These are phyloP conservation scores for Cladosporium sp. DNA, from an alignment of 2,329 filamentous ascomycete species.

Conservation along the genomic window DNA sequence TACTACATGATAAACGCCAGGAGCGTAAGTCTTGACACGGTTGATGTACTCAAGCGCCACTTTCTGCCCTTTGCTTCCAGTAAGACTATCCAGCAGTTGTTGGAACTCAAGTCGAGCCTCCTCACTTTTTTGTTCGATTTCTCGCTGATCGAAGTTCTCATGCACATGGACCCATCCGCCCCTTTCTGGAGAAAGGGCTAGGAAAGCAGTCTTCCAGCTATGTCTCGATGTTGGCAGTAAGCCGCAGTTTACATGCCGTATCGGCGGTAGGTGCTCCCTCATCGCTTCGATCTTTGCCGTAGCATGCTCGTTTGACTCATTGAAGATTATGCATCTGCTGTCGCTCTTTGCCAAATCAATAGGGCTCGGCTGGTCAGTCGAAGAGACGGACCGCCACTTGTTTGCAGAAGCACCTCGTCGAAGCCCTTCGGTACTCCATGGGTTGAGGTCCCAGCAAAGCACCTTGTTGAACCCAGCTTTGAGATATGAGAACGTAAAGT, in stretches of 20 bases:
- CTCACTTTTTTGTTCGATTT: slow-evolving; percentile 40
- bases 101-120: slow-evolving; percentile 34
- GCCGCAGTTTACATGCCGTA: slow-evolving; percentile 55
- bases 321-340: slow-evolving; percentile 34
- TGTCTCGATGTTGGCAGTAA: slow-evolving; percentile 47
- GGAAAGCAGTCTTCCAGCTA: slow-evolving; percentile 46
- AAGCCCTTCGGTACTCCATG: slow-evolving; percentile 43
- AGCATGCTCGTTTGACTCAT: slow-evolving; percentile 35
- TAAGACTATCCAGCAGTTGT: slow-evolving; percentile 15
- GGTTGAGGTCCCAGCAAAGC: slow-evolving; percentile 82
- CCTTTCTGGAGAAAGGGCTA: slow-evolving; percentile 37
- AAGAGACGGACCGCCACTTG: slow-evolving; percentile 28
- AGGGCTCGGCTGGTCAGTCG: background rate
- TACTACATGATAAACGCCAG: slow-evolving; percentile 57
- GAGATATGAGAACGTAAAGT: slow-evolving; percentile 83
- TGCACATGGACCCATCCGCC: slow-evolving; percentile 57
- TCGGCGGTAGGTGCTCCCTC: slow-evolving; percentile 25
- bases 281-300: slow-evolving; percentile 20
- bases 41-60: slow-evolving; percentile 39
- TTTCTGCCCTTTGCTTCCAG: slow-evolving; percentile 12
- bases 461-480: slow-evolving; percentile 62
- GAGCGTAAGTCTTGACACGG: slow-evolving; percentile 55
- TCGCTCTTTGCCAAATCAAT: slow-evolving; percentile 1
- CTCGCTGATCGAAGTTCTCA: slow-evolving; percentile 49
- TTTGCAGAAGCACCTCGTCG: slow-evolving; percentile 36